These are phyloP conservation scores for Glycyrrhiza uralensis DNA, from an alignment of 306 rosid species.

Conservation along the genomic window DNA sequence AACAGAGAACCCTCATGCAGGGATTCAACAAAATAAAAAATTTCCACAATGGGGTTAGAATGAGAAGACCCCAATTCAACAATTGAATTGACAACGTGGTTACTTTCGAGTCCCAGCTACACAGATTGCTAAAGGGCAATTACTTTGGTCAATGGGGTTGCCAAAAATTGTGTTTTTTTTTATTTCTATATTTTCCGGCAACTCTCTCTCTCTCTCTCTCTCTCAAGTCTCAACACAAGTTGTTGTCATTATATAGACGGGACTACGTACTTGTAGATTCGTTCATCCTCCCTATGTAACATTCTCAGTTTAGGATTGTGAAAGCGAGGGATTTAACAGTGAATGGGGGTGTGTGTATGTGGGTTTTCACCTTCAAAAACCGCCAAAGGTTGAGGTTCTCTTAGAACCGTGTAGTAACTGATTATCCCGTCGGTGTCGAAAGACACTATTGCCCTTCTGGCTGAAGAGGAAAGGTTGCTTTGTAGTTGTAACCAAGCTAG, in stretches of 20 bases:
- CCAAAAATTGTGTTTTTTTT: neutral
- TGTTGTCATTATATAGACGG: conserved; percentile 12
- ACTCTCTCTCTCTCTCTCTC: neutral
- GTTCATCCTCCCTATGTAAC: neutral
- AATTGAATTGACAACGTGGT: neutral
- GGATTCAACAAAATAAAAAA: neutral
- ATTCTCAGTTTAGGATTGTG: neutral
- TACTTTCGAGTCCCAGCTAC: neutral
- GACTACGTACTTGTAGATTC: neutral
- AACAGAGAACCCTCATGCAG: neutral
- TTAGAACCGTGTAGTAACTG: too few species aligned
- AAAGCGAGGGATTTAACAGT: neutral
- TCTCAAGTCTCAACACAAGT: neutral
- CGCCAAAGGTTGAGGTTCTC: conserved; percentile 32
- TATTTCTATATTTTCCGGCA: neutral
- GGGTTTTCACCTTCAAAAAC: conserved; percentile 28
- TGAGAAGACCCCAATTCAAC: neutral
- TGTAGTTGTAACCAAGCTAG: too few species aligned
- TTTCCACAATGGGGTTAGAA: neutral
- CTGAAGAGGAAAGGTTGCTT: too few species aligned
- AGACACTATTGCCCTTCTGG: too few species aligned
- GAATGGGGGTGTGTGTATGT: neutral
- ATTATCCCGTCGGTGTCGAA: too few species aligned
- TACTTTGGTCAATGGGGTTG: neutral
- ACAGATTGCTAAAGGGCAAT: neutral